phyloP scores from a whole-genome alignment of 2,329 filamentous ascomycete genomes.

The Magnaporthales sp. region DNA sequence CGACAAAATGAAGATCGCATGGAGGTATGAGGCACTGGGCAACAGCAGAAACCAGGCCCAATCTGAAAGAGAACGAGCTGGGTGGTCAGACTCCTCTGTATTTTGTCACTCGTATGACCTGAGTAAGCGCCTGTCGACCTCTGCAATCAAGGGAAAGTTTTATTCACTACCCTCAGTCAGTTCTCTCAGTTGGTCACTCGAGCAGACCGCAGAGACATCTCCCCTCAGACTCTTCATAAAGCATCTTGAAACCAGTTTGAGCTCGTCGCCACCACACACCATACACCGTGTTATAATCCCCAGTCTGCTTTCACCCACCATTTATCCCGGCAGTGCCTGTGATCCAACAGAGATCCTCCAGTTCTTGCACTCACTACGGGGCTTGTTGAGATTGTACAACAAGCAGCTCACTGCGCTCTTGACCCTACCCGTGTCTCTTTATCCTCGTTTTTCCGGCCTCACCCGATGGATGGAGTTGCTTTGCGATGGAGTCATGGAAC shows the following conservation, averaged over 20 bases:
- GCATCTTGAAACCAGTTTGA: conserved; percentile 46
- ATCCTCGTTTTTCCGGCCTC: conserved; percentile 65
- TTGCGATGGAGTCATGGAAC: conserved; percentile 65
- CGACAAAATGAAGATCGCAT: conserved; percentile 97
- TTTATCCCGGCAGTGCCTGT: conserved; percentile 63
- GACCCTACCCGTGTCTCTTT: conserved; percentile 72
- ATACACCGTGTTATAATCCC: conserved; percentile 83
- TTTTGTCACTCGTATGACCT: conserved; percentile 72
- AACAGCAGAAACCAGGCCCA: conserved; percentile 28
- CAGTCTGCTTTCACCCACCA: conserved; percentile 72
- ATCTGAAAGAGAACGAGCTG: conserved; percentile 11
- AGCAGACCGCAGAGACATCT: conserved; percentile 10
- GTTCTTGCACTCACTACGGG: conserved; percentile 72
- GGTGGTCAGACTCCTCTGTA: conserved; percentile 17
- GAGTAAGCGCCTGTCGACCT: conserved; percentile 49
- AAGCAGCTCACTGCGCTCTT: conserved; percentile 61
- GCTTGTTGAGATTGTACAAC: conserved; percentile 61
- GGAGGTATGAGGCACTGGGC: conserved; percentile 84
- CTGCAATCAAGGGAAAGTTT: conserved; percentile 40
- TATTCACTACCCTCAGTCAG: conserved; percentile 40
- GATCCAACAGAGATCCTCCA: conserved; percentile 66
- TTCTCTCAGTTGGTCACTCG: conserved; percentile 21
- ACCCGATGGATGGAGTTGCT: conserved; percentile 81
- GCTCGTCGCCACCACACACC: conserved; percentile 45
- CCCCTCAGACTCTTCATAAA: conserved; percentile 58